Conservation (phyloP, 1,284 basidiomycete species). For the Anthracocystis panici-leucophaei region DNA sequence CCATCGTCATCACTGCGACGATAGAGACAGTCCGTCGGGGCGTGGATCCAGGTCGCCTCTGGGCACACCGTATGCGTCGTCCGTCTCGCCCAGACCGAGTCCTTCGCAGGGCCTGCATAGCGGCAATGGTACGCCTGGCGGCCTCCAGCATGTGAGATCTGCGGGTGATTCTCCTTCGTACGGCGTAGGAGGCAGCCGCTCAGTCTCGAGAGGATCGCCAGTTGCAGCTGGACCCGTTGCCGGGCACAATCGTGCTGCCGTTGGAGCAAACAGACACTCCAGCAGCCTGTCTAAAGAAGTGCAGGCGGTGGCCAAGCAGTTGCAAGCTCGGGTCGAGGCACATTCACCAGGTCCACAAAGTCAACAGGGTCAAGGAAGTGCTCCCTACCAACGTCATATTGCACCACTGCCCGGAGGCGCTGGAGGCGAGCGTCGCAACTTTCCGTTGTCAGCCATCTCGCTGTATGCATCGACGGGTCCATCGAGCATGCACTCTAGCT, state of each 20-base stretch:
- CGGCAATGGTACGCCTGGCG: slow-evolving; percentile 9
- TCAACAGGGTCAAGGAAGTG: not conserved
- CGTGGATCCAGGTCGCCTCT: slow-evolving; percentile 26
- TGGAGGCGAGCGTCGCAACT: slow-evolving; percentile 34
- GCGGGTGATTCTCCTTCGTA: not conserved
- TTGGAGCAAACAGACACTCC: slow-evolving; percentile 3
- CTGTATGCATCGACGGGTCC: slow-evolving; percentile 42
- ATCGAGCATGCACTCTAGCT: slow-evolving; percentile 24
- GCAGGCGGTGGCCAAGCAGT: slow-evolving; percentile 43
- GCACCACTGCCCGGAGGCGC: slow-evolving; percentile 20
- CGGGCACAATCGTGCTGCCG: not conserved
- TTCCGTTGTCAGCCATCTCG: slow-evolving; percentile 44
- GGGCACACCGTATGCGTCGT: slow-evolving; percentile 23
- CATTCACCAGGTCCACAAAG: slow-evolving; percentile 29
- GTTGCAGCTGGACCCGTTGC: slow-evolving; percentile 5
- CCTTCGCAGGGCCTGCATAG: slow-evolving; percentile 7
- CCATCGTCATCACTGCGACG: slow-evolving; percentile 60
- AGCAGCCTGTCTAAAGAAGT: slow-evolving; percentile 45
- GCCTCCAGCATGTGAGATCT: slow-evolving; percentile 9
- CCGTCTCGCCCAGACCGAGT: slow-evolving; percentile 24
- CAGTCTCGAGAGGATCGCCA: slow-evolving; percentile 16
- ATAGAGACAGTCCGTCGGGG: slow-evolving; percentile 18
- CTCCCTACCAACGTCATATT: slow-evolving; percentile 14
- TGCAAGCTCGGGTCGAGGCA: slow-evolving; percentile 48
- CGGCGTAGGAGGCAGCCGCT: not conserved